Conservation (phyloP, 768 basidiomycete genomes). For the Cubamyces sp. region DNA sequence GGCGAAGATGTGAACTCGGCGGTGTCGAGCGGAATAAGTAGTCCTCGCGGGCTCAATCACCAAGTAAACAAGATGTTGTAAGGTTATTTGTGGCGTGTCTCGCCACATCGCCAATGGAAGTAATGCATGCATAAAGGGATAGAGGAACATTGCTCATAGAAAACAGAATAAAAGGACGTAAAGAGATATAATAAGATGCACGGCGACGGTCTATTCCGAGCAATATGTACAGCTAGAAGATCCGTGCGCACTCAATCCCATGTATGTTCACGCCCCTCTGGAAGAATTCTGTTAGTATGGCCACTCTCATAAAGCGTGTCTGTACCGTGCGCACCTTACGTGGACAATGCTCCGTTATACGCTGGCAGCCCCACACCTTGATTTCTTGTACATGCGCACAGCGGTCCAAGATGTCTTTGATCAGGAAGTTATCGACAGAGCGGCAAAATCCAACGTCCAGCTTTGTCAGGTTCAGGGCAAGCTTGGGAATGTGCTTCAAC, state of each 20-base stretch:
- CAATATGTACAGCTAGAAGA: background rate
- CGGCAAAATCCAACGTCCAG: constrained; percentile 89
- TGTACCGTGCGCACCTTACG: constrained; percentile 44
- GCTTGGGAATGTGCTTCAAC: constrained; percentile 42
- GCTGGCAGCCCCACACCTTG: constrained; percentile 60
- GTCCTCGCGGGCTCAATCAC: no score
- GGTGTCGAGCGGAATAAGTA: no score
- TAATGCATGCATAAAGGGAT: no score
- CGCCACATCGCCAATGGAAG: no score
- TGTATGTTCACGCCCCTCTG: constrained; percentile 18
- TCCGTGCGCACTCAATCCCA: constrained; percentile 17
- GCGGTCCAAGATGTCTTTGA: constrained; percentile 66
- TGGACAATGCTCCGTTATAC: constrained; percentile 50
- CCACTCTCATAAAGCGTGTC: background rate
- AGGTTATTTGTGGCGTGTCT: no score
- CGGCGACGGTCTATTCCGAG: no score
- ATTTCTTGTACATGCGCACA: constrained; percentile 47
- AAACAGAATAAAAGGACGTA: background rate
- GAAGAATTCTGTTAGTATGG: background rate
- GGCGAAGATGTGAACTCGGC: no score
- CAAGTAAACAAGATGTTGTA: no score
- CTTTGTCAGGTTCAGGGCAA: constrained; percentile 48
- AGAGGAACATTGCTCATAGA: background rate
- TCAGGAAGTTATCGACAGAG: constrained; percentile 77
- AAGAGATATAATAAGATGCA: background rate